Conservation (phyloP, 768 basidiomycete species). For the Candolleomyces eurysporus region DNA sequence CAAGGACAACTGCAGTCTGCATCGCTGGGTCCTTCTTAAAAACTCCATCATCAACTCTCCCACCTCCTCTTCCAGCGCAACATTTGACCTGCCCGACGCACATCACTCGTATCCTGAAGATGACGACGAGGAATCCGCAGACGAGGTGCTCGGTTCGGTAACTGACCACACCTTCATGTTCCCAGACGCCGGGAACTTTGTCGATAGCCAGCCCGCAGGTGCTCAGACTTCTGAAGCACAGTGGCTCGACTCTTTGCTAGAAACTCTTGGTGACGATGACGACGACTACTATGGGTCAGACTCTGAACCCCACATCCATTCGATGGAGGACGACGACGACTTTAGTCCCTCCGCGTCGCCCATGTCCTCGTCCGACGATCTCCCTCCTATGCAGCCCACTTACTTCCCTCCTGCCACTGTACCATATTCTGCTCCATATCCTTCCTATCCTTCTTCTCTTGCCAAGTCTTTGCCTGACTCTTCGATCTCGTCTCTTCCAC, state of each 20-base stretch:
- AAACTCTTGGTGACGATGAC: conserved; percentile 69
- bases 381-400: conserved; percentile 34
- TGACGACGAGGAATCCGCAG: conserved; percentile 37
- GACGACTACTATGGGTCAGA: conserved; percentile 53
- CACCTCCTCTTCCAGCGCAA: conserved; percentile 32
- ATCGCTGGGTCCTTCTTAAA: conserved; percentile 87
- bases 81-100: conserved; percentile 26
- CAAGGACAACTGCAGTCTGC: conserved; percentile 72
- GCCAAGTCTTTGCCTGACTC: conserved; percentile 9
- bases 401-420: conserved; percentile 47
- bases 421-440: conserved; percentile 54
- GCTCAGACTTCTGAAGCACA: conserved; percentile 61
- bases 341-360: conserved; percentile 68
- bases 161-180: conserved; percentile 76
- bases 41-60: conserved; percentile 65
- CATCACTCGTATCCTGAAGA: conserved; percentile 32
- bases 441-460: conserved; percentile 54
- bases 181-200: conserved; percentile 67
- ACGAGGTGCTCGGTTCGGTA: conserved; percentile 48
- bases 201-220: conserved; percentile 32
- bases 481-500: conserved; percentile 43
- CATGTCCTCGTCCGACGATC: conserved; percentile 77
- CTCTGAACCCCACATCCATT: conserved; percentile 33
- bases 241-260: conserved; percentile 81
- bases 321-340: conserved; percentile 64